Base-by-base conservation (phyloP, 495 filamentous ascomycete genomes). In the Staphylotrichum tortipilum region DNA sequence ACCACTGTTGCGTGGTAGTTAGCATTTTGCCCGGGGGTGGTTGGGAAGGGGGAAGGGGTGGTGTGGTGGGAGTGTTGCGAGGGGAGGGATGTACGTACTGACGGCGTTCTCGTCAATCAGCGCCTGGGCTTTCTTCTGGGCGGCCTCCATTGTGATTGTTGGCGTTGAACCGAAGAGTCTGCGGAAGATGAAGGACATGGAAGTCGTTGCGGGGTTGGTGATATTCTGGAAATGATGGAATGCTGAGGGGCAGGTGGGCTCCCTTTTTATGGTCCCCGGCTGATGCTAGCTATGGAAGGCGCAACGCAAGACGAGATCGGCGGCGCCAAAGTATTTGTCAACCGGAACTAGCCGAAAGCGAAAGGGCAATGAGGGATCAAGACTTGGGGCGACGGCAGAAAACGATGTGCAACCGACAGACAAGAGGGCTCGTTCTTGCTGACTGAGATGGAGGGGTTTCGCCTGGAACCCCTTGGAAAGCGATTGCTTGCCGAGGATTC, bases 41-140 rank as follows among this genome's bases (percentile, higher is more conserved):
- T n/a, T n/a, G n/a, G n/a, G n/a, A n/a, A n/a, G n/a, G n/a, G n/a
- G n/a, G n/a, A n/a, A n/a, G n/a, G n/a, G n/a, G n/a, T n/a, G n/a
- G n/a, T n/a, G n/a, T n/a, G n/a, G n/a, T n/a, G n/a, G n/a, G n/a
- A n/a, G n/a, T n/a, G n/a, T n/a, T 7, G 10, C 4, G 4, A 26
- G 17, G 28, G 4, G 15, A 21, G 14, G 28, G 8, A 7, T 19
- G 12, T 40, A 79, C 84, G 38, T 76, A 89, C 86, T 83, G 61
- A 97, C 92, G 52, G 82, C 76, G 70, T 97, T 91, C 56, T 95
- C 85, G 63, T 95, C 79, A 62, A 99, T 95, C 69, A 96, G 82
- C 53, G 60, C 62, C 69, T 95, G 83, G 38, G 87, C 89, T 67
- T 91, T 91, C 50, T 78, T 78, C 71, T 87, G 89, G 53, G 90